phyloP scores from a whole-genome alignment of 2,329 filamentous ascomycete genomes.

The Chrysoporthe deuterocubensis region DNA sequence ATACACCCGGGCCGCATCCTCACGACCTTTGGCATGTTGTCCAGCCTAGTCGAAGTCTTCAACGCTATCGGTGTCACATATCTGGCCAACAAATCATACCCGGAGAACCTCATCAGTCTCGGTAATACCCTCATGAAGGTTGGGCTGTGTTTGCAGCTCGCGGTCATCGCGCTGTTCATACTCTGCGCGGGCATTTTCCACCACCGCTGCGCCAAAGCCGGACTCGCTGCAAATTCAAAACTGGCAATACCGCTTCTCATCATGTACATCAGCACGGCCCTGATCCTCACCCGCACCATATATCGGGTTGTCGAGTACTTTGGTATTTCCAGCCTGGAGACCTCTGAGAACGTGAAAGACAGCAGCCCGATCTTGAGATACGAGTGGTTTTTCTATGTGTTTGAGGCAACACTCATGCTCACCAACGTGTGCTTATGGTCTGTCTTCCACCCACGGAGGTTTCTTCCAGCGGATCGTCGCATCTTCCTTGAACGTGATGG shows the following conservation, averaged over 20 bases:
- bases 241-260: constrained; percentile 47
- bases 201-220: constrained; percentile 44
- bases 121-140: constrained; percentile 54
- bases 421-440: constrained; percentile 55
- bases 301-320: constrained; percentile 66
- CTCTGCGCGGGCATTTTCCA: constrained; percentile 55
- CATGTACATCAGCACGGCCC: constrained; percentile 53
- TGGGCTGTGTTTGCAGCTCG: constrained; percentile 58
- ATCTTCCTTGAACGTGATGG: constrained; percentile 54
- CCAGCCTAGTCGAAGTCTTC: constrained; percentile 51
- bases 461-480: constrained; percentile 52
- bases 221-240: constrained; percentile 37
- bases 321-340: constrained; percentile 46
- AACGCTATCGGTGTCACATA: constrained; percentile 54
- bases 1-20: constrained; percentile 45
- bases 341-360: constrained; percentile 37
- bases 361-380: constrained; percentile 55
- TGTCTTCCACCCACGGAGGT: constrained; percentile 53
- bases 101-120: constrained; percentile 41
- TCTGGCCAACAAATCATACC: constrained; percentile 49
- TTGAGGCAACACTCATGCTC: constrained; percentile 59
- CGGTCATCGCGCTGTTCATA: constrained; percentile 55
- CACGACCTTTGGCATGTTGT: constrained; percentile 46
- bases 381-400: constrained; percentile 64
- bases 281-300: constrained; percentile 59